phyloP scores from a whole-genome alignment of 2,329 filamentous ascomycete species.

The Alternaria sp. region DNA sequence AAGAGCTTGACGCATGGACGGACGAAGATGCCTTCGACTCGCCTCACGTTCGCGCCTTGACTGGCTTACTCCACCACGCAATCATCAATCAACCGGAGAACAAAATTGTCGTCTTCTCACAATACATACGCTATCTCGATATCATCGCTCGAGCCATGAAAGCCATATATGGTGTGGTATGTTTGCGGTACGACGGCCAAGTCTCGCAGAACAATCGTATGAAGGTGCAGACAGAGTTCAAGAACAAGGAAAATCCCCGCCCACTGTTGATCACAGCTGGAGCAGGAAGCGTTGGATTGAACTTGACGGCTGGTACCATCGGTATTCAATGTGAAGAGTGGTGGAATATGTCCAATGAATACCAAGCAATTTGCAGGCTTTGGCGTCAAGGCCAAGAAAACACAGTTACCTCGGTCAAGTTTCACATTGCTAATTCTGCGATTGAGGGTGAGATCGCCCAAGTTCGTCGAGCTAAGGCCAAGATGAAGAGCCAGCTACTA shows the following conservation, averaged over 20 bases:
- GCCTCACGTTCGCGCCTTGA: neutral
- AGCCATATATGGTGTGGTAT: neutral
- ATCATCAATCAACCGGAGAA: neutral
- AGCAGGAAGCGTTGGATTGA: neutral
- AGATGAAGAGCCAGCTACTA: no score
- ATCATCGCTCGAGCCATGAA: neutral
- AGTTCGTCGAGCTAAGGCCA: no score
- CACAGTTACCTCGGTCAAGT: neutral
- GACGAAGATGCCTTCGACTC: neutral
- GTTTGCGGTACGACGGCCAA: neutral
- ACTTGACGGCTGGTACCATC: neutral
- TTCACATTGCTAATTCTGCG: no score
- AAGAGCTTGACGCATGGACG: no score
- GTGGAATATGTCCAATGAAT: neutral
- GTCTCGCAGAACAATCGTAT: neutral
- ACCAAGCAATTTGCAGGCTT: neutral
- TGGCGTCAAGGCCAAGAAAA: neutral
- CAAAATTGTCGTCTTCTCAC: neutral
- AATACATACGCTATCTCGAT: neutral
- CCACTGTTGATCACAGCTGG: neutral
- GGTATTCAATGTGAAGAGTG: neutral
- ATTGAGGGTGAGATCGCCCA: neutral
- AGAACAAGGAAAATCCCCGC: neutral
- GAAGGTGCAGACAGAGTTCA: neutral
- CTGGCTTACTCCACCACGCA: neutral